Evolutionary conservation across 257 asterid genomes (phyloP).

Genomic region (Solanum commersonii): DNA sequence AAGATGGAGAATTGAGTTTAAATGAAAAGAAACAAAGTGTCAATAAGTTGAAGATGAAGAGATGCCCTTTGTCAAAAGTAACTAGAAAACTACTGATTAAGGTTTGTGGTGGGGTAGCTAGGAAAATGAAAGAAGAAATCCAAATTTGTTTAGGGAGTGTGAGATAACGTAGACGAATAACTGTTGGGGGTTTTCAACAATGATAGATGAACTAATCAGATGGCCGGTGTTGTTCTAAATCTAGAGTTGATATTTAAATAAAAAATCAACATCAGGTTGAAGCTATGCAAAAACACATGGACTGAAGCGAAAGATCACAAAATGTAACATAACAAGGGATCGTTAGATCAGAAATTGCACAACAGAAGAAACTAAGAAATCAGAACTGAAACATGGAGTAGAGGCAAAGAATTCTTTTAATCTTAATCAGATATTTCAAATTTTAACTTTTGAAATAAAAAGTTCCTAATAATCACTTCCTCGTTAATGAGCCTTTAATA

Average conservation of each 20-base stretch:
- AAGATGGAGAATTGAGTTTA: background rate
- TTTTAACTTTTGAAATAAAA: background rate
- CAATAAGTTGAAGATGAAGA: background rate
- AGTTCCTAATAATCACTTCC: background rate
- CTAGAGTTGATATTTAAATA: too few relatives aligned
- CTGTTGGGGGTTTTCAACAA: accelerated
- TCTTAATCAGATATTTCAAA: background rate
- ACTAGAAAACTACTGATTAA: background rate
- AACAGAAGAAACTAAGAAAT: background rate
- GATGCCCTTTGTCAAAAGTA: background rate
- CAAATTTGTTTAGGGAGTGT: background rate
- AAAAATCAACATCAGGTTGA: too few relatives aligned
- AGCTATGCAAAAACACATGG: background rate
- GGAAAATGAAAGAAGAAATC: background rate
- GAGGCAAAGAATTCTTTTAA: background rate
- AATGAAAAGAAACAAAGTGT: background rate
- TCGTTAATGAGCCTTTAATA: background rate
- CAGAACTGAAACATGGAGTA: accelerated
- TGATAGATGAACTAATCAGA: background rate
- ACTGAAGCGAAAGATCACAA: background rate
- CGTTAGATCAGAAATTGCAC: background rate
- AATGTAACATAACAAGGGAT: background rate
- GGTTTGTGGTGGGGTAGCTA: background rate
- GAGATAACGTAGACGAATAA: background rate
- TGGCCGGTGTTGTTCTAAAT: background rate